Base-by-base conservation (phyloP, 192 early-diverging fungal genomes). In the Coemansia sp. region DNA sequence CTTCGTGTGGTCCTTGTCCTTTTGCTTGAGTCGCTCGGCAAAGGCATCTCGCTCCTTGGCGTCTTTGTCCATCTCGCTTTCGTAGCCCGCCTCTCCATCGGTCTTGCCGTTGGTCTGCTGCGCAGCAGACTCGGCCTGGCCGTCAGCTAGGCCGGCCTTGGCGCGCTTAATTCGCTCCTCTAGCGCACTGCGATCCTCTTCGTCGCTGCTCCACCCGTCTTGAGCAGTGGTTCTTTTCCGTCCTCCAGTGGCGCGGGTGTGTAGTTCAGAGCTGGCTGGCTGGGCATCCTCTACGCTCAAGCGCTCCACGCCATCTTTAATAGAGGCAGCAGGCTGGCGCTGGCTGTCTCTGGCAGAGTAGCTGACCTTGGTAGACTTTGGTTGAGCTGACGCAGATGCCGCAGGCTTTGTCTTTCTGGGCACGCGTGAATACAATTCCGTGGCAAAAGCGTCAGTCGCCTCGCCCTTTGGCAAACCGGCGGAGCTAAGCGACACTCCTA, bases 21-120 rank as follows among this genome's bases (percentile, higher is more conserved):
- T 89, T 56, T 90, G 83, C 60, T 84, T 85, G 35, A 97, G 67
- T 29, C 95, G 73, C 43, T 88, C 82, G 4, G 88, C 91, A 77
- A 95, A 92, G 66, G 92, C 96, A 60, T 98, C 95, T 41, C 93
- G 86, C 72, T 98, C 96, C 50, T 77, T 76, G 11, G 91, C 60
- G 80, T 98, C 95, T 42, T 83, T 67, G 50, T 80, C 68, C 63
- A 80, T 67, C 19, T 80, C 67, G 14, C 60, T 65, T 17, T 76
- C 67, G 22, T 65, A 53, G 21, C 80, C 81, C 19, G 60, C 41
- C 12, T 60, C 76, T 27, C 54, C 82, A 24, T 74, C 80, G 12
- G 24, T 38, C 32, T 60, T 42, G 15, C 68, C 63, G 41, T 66
- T 29, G 26, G 73, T 58, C n/a, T 75, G 72, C n/a, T 75, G 72